Percentiles rank a stretch among this genome's conserved stretches.
Conservation (phyloP, 2,329 filamentous ascomycete genomes). For the Chaetomium sp. region DNA sequence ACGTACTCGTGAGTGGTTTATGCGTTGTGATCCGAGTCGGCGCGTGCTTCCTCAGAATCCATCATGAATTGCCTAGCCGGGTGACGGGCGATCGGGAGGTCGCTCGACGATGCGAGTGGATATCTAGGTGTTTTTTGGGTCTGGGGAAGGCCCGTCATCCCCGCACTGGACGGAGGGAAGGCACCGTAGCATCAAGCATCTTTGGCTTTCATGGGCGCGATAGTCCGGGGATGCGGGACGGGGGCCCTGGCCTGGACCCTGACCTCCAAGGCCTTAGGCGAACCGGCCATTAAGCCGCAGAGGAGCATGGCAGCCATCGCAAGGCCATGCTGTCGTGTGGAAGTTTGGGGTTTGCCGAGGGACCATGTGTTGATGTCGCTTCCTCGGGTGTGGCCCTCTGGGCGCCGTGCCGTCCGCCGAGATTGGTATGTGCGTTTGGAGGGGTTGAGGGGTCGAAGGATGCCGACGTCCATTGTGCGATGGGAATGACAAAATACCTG, state of each 20-base stretch:
- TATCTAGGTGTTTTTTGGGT: conserved; percentile 12
- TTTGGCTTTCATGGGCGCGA: background rate
- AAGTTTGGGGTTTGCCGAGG: conserved; percentile 6
- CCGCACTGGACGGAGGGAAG: conserved; percentile 10
- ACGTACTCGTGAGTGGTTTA: too few species aligned
- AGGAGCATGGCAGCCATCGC: background rate
- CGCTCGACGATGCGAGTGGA: conserved; percentile 14
- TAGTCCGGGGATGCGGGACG: conserved; percentile 13
- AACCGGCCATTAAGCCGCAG: too few species aligned
- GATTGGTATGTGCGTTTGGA: background rate
- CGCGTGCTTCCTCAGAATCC: conserved; percentile 1
- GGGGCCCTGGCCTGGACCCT: conserved; percentile 3
- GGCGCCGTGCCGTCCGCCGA: background rate
- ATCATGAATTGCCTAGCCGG: background rate
- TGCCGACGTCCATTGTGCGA: background rate
- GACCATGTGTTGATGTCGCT: conserved; percentile 2
- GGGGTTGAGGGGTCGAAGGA: background rate
- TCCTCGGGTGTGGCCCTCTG: too few species aligned
- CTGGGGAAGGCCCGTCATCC: conserved; percentile 16
- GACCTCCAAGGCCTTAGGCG: background rate
- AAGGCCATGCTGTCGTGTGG: background rate
- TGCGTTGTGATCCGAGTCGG: background rate
- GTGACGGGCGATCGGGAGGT: conserved; percentile 8
- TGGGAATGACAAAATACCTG: too few species aligned
- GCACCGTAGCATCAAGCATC: conserved; percentile 6